A percentile compares a stretch with the other conserved stretches of the same genome.
Conservation (phyloP, 139 green algal genomes). For the Chlamydomonas applanata region DNA sequence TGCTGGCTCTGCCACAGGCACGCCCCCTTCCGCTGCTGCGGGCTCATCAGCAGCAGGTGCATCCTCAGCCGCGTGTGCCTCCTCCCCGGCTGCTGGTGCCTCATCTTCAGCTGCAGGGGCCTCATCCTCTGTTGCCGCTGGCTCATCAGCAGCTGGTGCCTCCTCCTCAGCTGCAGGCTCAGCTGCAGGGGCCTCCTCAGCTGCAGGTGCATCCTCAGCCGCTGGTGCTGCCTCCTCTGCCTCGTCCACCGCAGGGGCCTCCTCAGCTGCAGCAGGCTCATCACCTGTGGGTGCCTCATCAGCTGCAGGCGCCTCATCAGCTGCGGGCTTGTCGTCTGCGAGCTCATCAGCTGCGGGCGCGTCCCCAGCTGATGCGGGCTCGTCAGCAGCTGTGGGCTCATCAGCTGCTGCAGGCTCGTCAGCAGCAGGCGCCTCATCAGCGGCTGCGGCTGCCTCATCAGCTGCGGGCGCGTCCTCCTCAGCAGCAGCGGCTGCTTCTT, state of each 20-base stretch:
- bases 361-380: background rate
- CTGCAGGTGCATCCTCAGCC: background rate
- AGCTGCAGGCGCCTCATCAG: no score
- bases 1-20: no score
- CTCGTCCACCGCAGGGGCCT: background rate
- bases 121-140: conserved; percentile 1
- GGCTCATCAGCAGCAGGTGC: background rate
- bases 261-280: background rate
- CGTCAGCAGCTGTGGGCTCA: background rate
- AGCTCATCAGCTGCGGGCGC: background rate
- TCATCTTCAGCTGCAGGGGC: background rate
- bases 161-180: conserved; percentile 1
- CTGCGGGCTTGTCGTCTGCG: no score
- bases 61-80: background rate
- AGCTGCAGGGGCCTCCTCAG: background rate
- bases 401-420: background rate
- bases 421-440: background rate
- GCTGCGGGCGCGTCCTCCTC: background rate
- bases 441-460: background rate
- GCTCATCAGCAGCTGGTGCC: background rate
- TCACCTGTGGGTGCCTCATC: background rate
- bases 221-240: conserved; percentile 7
- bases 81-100: background rate
- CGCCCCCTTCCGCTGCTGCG: no score
- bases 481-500: background rate